A percentile compares a stretch with the other conserved stretches of the same genome.
Evolutionary conservation across 2,329 filamentous ascomycete species (phyloP).

Genomic region (Cadophora luteo-olivacea): DNA sequence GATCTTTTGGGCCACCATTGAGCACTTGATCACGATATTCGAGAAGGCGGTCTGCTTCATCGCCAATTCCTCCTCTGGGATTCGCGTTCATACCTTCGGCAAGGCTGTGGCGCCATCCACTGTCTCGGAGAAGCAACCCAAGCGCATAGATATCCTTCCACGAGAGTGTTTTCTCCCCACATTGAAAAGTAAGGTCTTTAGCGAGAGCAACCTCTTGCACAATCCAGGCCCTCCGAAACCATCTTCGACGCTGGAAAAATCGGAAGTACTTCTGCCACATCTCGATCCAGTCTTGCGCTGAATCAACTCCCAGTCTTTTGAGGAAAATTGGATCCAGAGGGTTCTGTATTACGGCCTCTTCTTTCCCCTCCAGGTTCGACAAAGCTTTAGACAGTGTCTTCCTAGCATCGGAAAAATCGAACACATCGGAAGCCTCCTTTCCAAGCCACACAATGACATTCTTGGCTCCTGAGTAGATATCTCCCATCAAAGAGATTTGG

Average conservation of each 20-base stretch:
- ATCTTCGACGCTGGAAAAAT: slow-evolving; percentile 11
- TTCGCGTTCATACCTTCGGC: slow-evolving; percentile 5
- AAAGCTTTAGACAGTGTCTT: background rate
- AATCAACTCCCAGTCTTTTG: background rate
- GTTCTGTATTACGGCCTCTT: background rate
- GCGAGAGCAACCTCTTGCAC: slow-evolving; percentile 19
- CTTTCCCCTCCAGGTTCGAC: background rate
- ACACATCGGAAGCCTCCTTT: background rate
- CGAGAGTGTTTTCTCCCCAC: background rate
- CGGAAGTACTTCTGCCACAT: slow-evolving; percentile 14
- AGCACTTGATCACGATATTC: slow-evolving; percentile 5
- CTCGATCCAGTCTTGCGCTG: background rate
- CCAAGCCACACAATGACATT: slow-evolving; percentile 7
- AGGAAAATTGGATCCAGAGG: background rate
- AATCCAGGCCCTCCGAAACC: slow-evolving; percentile 18
- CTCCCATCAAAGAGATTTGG: slow-evolving; percentile 9
- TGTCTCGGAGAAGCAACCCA: slow-evolving; percentile 8
- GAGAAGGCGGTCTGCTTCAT: slow-evolving; percentile 9
- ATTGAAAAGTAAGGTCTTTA: slow-evolving; percentile 7
- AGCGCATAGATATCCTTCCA: slow-evolving; percentile 7
- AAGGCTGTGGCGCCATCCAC: slow-evolving; percentile 8
- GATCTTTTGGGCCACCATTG: background rate
- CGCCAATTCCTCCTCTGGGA: slow-evolving; percentile 6
- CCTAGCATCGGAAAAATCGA: background rate
- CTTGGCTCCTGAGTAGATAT: slow-evolving; percentile 4